These are phyloP conservation scores for Volvariella volvacea DNA, from an alignment of 1,284 basidiomycete genomes.

Conservation along the genomic window DNA sequence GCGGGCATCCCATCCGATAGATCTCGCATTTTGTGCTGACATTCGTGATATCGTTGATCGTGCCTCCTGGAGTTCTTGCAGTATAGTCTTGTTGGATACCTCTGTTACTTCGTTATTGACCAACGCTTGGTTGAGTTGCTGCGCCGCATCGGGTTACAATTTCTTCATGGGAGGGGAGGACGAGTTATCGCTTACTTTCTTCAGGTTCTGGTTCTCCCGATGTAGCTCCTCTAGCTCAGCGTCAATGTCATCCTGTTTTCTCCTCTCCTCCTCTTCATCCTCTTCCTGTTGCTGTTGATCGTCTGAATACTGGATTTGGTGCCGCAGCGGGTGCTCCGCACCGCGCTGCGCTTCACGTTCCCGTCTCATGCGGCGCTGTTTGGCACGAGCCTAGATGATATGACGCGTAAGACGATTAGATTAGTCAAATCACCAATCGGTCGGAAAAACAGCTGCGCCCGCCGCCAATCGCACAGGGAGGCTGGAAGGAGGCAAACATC, in stretches of 20 bases:
- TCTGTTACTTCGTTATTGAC: conserved; percentile 82
- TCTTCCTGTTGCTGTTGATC: not conserved
- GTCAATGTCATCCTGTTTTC: conserved; percentile 5
- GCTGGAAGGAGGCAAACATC: conserved; percentile 9
- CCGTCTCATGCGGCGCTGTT: not conserved
- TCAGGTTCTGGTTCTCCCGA: conserved; percentile 6
- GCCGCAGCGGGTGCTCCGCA: not conserved
- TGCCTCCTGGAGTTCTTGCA: conserved; percentile 77
- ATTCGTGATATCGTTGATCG: conserved; percentile 63
- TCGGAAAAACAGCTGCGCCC: not conserved
- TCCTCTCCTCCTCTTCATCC: not conserved
- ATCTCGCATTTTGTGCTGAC: conserved; percentile 61
- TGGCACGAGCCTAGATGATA: conserved; percentile 1
- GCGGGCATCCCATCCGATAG: conserved; percentile 63
- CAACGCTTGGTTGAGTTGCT: conserved; percentile 78
- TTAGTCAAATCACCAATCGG: too few relatives aligned
- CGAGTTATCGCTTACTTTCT: conserved; percentile 2
- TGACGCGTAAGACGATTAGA: not conserved
- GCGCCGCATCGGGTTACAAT: not conserved
- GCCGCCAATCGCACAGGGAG: conserved; percentile 1
- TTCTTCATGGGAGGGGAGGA: too few relatives aligned
- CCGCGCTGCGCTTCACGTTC: conserved; percentile 1
- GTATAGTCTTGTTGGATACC: conserved; percentile 65
- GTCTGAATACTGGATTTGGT: not conserved
- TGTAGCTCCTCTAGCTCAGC: conserved; percentile 3